These are phyloP conservation scores for Lignosus rhinocerotis DNA, from an alignment of 1,284 basidiomycete species.

Conservation along the genomic window DNA sequence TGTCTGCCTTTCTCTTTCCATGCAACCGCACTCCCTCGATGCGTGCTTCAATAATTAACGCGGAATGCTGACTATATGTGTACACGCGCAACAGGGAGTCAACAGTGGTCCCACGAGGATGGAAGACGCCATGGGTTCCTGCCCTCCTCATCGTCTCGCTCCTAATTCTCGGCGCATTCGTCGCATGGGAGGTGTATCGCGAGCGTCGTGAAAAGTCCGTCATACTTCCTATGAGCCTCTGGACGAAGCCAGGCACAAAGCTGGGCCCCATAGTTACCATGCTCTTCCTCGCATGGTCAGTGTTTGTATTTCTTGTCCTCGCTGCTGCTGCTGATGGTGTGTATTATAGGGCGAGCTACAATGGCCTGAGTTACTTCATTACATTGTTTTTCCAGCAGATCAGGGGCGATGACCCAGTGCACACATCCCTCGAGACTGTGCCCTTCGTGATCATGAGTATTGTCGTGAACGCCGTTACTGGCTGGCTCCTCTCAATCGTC, in stretches of 20 bases:
- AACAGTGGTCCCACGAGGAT: conserved; percentile 32
- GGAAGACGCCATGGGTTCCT: conserved; percentile 37
- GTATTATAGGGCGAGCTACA: conserved; percentile 25
- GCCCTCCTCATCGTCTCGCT: conserved; percentile 32
- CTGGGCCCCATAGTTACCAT: conserved; percentile 33
- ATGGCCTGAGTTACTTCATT: conserved; percentile 35
- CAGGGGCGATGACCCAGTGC: conserved; percentile 30
- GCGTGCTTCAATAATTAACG: no score
- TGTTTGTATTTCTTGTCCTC: neutral
- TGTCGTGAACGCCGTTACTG: conserved; percentile 31
- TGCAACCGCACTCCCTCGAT: no score
- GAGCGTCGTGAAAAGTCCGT: conserved; percentile 33
- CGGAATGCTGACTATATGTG: neutral
- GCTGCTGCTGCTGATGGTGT: neutral
- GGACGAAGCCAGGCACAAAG: conserved; percentile 34
- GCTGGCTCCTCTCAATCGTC: conserved; percentile 31
- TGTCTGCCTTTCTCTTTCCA: neutral
- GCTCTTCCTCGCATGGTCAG: conserved; percentile 38
- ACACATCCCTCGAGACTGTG: conserved; percentile 28
- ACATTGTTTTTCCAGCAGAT: conserved; percentile 38
- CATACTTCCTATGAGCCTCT: conserved; percentile 38
- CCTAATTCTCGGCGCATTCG: conserved; percentile 31
- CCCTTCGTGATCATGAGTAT: conserved; percentile 31
- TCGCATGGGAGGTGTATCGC: conserved; percentile 36
- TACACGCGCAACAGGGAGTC: conserved; percentile 31